Conservation (phyloP, 331 rosid genomes). For the Quercus tomentella region DNA sequence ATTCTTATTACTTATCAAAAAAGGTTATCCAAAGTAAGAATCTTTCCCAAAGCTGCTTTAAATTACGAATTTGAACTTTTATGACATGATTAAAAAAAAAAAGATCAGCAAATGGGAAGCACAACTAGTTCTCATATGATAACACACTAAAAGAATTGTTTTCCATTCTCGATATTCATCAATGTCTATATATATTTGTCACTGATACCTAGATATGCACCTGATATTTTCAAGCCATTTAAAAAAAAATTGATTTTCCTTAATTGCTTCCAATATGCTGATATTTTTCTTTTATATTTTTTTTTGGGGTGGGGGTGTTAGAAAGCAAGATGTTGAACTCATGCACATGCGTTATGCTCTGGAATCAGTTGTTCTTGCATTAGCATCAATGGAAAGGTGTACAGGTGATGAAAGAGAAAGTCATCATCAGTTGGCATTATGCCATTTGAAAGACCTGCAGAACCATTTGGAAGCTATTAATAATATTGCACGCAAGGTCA, state of each 20-base stretch:
- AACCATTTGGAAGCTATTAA: conserved; percentile 84
- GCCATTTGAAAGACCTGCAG: conserved; percentile 72
- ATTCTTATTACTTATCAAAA: no score
- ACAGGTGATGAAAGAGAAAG: conserved; percentile 43
- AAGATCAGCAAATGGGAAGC: neutral
- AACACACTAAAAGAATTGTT: neutral
- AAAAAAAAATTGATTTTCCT: neutral
- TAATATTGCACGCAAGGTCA: conserved; percentile 86
- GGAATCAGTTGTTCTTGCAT: conserved; percentile 83
- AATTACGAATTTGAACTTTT: neutral
- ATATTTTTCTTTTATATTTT: conserved; percentile 19
- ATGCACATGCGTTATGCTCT: conserved; percentile 97
- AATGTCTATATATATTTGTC: neutral
- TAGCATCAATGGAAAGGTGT: conserved; percentile 74
- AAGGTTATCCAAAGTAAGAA: no score
- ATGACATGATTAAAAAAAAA: neutral
- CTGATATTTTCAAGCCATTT: neutral
- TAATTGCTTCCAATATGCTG: neutral
- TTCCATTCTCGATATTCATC: neutral
- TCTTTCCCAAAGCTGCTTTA: neutral
- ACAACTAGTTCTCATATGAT: neutral
- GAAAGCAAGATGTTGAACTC: conserved; percentile 95
- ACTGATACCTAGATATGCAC: neutral
- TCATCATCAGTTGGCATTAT: conserved; percentile 50
- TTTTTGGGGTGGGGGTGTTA: conserved; percentile 21